Evolutionary conservation across 2,329 filamentous ascomycete species (phyloP).

Genomic region (Fusarium guadeloupense): DNA sequence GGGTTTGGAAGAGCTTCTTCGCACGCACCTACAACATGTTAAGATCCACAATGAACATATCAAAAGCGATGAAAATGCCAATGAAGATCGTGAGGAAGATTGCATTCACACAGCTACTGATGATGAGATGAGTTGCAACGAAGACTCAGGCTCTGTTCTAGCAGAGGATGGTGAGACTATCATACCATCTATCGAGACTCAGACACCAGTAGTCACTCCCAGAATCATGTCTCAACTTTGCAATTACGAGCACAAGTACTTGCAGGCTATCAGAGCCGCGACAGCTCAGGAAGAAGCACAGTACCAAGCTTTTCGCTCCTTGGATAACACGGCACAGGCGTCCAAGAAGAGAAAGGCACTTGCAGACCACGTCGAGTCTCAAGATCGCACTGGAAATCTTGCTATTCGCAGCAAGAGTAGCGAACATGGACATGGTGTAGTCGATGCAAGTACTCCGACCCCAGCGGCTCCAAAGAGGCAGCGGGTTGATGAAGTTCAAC

Average conservation of each 20-base stretch:
- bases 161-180: background rate
- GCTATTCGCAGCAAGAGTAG: background rate
- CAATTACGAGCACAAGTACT: background rate
- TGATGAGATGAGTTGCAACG: background rate
- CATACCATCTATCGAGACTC: background rate
- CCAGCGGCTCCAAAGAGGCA: rapidly evolving
- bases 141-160: no score
- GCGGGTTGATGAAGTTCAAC: rapidly evolving
- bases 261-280: rapidly evolving
- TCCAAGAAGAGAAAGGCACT: rapidly evolving
- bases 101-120: background rate
- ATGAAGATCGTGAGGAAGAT: background rate
- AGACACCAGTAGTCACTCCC: background rate
- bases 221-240: background rate
- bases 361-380: background rate
- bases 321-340: rapidly evolving
- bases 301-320: background rate
- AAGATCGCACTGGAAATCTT: background rate
- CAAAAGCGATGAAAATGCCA: background rate
- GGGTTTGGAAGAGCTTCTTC: background rate
- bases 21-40: background rate
- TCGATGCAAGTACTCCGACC: rapidly evolving
- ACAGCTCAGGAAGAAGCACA: background rate
- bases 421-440: rapidly evolving
- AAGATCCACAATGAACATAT: no score